Conservation (phyloP, 140 eudicot species). For the Anethum foeniculum region DNA sequence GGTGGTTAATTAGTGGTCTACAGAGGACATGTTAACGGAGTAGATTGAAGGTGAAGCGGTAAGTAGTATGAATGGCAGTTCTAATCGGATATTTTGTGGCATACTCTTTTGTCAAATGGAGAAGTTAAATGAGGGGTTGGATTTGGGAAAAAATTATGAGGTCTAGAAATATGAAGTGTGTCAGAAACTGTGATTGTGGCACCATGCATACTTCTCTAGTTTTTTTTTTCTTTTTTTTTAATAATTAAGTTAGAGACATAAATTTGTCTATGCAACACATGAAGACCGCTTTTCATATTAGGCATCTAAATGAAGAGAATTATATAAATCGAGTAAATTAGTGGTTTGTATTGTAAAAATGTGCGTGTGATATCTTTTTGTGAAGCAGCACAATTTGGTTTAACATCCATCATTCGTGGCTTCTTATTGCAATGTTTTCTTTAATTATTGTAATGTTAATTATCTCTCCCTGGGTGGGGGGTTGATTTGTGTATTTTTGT, state of each 20-base stretch:
- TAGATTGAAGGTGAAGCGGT: neutral
- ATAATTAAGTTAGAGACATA: too few relatives aligned
- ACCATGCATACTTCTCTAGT: neutral
- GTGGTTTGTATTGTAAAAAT: neutral
- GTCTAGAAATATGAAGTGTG: too few relatives aligned
- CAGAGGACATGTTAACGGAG: neutral
- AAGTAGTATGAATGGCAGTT: neutral
- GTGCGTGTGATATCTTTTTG: neutral
- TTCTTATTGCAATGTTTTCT: too few relatives aligned
- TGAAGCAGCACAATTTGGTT: neutral
- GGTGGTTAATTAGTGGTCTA: neutral
- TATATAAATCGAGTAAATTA: neutral
- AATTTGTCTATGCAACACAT: too few relatives aligned
- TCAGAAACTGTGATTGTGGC: neutral
- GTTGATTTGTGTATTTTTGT: too few relatives aligned
- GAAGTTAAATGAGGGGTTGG: neutral
- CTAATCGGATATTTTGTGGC: neutral
- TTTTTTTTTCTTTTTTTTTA: too few relatives aligned
- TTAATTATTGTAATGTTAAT: too few relatives aligned
- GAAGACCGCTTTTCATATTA: neutral
- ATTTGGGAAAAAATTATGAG: neutral
- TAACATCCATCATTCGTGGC: too few relatives aligned
- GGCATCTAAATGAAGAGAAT: neutral
- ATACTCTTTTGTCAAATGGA: neutral
- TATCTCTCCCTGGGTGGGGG: too few relatives aligned